Conservation (phyloP, 495 filamentous ascomycete species). For the Xylaria curta region DNA sequence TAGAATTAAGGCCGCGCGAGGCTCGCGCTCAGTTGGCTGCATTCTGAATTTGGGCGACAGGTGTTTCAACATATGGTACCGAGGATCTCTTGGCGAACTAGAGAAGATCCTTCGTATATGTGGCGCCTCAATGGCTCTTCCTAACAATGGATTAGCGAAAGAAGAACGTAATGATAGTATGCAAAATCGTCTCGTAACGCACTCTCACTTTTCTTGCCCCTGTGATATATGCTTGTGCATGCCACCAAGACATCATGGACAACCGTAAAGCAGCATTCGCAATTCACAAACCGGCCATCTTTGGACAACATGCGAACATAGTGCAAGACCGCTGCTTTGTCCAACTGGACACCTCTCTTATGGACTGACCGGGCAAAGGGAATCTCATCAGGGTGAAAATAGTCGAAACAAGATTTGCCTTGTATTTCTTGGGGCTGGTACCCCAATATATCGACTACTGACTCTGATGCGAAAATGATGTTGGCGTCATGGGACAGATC, state of each 20-base stretch:
- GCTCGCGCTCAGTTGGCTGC: conserved; percentile 71
- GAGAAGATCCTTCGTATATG: conserved; percentile 80
- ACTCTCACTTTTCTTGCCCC: conserved; percentile 76
- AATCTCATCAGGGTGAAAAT: conserved; percentile 83
- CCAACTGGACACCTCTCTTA: conserved; percentile 73
- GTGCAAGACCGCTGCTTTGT: conserved; percentile 84
- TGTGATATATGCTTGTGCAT: conserved; percentile 79
- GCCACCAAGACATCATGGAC: conserved; percentile 88
- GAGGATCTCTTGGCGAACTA: conserved; percentile 80
- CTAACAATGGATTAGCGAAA: conserved; percentile 50
- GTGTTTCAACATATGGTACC: conserved; percentile 90
- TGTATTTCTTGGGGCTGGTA: conserved; percentile 78
- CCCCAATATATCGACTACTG: conserved; percentile 81
- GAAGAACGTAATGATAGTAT: conserved; percentile 26
- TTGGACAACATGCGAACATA: conserved; percentile 76
- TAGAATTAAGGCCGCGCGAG: conserved; percentile 82
- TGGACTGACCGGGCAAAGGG: conserved; percentile 77
- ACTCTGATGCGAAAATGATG: conserved; percentile 83
- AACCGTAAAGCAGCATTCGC: conserved; percentile 89
- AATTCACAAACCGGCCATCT: conserved; percentile 76
- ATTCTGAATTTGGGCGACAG: conserved; percentile 82
- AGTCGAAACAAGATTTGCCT: conserved; percentile 82
- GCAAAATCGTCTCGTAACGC: conserved; percentile 40
- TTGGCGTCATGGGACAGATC: conserved; percentile 78
- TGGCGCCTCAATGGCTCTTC: conserved; percentile 79